Evolutionary conservation across 106 monocot genomes (phyloP).

Genomic region (Dendrobium nobile): DNA sequence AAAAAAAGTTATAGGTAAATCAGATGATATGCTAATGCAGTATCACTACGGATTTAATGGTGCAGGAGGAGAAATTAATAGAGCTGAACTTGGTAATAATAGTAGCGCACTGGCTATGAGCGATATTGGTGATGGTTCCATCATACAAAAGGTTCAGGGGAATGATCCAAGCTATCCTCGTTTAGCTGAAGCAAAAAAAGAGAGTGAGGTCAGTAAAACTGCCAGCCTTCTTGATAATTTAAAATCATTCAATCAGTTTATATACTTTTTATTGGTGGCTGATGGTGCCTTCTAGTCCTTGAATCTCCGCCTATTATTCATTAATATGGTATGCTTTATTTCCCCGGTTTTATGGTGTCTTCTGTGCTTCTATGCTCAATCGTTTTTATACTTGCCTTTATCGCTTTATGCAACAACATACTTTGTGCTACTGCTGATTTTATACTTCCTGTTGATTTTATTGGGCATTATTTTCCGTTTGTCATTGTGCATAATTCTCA

Average conservation of each 20-base stretch:
- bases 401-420: background rate
- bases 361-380: background rate
- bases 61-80: background rate
- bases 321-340: background rate
- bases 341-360: background rate
- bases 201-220: slow-evolving; percentile 1
- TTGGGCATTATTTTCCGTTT: background rate
- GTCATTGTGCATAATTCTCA: background rate
- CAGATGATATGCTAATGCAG: slow-evolving; percentile 7
- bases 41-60: slow-evolving; percentile 1
- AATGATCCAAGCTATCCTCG: background rate
- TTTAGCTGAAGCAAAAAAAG: background rate
- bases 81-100: background rate
- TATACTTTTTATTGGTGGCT: background rate
- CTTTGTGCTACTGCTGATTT: background rate
- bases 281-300: background rate
- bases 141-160: background rate
- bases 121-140: background rate
- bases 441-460: background rate
- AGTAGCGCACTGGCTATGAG: background rate
- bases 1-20: slow-evolving; percentile 12
- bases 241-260: background rate
- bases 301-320: no score
- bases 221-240: background rate
- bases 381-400: background rate